A percentile compares a stretch with the other conserved stretches of the same genome.
These are phyloP conservation scores for Candida labiduridarum DNA, from an alignment of 1,139 yeast genomes.

Conservation along the genomic window DNA sequence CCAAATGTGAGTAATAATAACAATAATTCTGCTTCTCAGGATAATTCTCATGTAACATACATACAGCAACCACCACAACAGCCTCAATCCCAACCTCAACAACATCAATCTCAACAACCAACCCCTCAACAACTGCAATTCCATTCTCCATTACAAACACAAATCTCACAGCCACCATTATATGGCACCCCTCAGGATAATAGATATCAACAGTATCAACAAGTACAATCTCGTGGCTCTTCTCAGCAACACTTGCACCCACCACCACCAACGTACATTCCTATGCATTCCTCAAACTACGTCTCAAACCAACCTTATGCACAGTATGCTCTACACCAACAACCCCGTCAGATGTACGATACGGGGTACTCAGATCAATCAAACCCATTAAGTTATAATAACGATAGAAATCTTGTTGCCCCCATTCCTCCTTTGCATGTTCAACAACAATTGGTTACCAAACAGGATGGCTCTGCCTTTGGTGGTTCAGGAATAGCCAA, in stretches of 20 bases:
- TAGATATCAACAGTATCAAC: slow-evolving; percentile 12
- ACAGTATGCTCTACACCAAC: slow-evolving; percentile 10
- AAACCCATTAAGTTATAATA: slow-evolving; percentile 11
- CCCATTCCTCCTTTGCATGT: slow-evolving; percentile 52
- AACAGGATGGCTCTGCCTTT: slow-evolving; percentile 14
- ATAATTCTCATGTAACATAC: neutral
- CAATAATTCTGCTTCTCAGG: slow-evolving; percentile 4
- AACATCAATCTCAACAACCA: slow-evolving; percentile 7
- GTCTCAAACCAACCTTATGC: slow-evolving; percentile 7
- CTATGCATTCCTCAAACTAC: slow-evolving; percentile 11
- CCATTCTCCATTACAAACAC: slow-evolving; percentile 8
- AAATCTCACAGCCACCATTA: slow-evolving; percentile 10
- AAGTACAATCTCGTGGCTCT: slow-evolving; percentile 6
- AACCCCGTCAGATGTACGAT: slow-evolving; percentile 14
- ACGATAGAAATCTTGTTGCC: slow-evolving; percentile 32
- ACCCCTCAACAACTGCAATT: slow-evolving; percentile 13
- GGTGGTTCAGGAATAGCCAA: neutral
- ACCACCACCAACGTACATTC: slow-evolving; percentile 9
- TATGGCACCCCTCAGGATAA: slow-evolving; percentile 2
- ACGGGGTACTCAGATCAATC: slow-evolving; percentile 7
- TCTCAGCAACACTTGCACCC: slow-evolving; percentile 8
- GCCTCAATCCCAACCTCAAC: slow-evolving; percentile 16
- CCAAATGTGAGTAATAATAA: slow-evolving; percentile 19
- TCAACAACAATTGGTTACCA: slow-evolving; percentile 40
- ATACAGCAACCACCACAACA: slow-evolving; percentile 5